phyloP scores from a whole-genome alignment of 2,329 filamentous ascomycete species.

The Colletotrichum acutatum region DNA sequence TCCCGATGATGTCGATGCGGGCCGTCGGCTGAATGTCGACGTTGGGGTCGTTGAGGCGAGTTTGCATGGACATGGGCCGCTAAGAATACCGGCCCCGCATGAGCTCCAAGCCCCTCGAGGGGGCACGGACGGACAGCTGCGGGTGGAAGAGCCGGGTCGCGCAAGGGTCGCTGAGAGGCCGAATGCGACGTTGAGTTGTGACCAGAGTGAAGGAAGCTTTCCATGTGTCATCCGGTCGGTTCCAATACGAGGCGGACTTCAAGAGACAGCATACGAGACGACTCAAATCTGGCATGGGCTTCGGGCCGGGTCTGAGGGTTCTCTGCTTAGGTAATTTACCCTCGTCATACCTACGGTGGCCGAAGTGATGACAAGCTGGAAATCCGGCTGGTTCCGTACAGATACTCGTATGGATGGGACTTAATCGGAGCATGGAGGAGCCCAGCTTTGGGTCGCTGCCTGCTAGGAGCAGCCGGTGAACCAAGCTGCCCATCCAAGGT shows the following conservation, averaged over 20 bases:
- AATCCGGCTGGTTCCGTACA: not conserved
- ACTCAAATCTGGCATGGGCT: not conserved
- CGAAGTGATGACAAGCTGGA: not conserved
- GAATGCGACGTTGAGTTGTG: slow-evolving; percentile 20
- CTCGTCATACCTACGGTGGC: not conserved
- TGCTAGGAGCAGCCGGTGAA: not conserved
- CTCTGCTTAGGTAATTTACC: not conserved
- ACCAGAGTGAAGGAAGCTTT: not conserved
- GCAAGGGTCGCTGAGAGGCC: slow-evolving; percentile 25
- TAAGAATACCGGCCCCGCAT: slow-evolving; percentile 26
- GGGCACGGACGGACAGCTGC: slow-evolving; percentile 29
- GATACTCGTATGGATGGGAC: not conserved
- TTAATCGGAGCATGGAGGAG: not conserved
- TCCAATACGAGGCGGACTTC: not conserved
- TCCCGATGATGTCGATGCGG: slow-evolving; percentile 1
- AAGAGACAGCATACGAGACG: not conserved
- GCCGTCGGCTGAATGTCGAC: not conserved
- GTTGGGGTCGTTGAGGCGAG: not conserved
- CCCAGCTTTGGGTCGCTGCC: not conserved
- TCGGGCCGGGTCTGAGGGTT: not conserved
- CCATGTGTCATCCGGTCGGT: not conserved
- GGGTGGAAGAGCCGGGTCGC: slow-evolving; percentile 26
- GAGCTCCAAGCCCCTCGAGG: slow-evolving; percentile 25
- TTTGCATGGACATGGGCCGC: slow-evolving; percentile 30
- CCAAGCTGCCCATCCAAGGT: not conserved